These are phyloP conservation scores for Sesbania bispinosa DNA, from an alignment of 306 rosid species.

Conservation along the genomic window DNA sequence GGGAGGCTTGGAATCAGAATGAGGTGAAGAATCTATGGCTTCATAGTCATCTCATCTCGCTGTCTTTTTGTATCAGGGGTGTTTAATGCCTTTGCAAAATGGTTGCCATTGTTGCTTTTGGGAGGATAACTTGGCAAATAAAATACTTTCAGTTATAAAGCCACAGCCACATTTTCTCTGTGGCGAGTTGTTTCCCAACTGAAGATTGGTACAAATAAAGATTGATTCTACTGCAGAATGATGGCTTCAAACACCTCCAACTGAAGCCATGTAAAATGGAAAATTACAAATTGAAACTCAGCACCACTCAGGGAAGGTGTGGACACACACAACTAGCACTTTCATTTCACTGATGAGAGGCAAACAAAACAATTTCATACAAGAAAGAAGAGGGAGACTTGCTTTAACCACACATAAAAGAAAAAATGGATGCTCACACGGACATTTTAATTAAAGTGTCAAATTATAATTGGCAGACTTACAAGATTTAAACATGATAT, in stretches of 20 bases:
- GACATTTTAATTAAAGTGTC: too few species aligned
- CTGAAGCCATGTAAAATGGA: background rate
- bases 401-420: too few species aligned
- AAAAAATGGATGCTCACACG: too few species aligned
- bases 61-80: conserved; percentile 31
- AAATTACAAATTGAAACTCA: background rate
- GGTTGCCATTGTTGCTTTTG: background rate
- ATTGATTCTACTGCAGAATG: background rate
- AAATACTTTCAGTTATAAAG: too few species aligned
- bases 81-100: conserved; percentile 32
- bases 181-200: conserved; percentile 48
- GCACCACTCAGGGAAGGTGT: too few species aligned
- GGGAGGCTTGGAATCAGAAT: conserved; percentile 15
- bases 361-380: too few species aligned
- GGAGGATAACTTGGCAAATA: too few species aligned
- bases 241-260: background rate
- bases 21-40: background rate
- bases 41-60: conserved; percentile 27
- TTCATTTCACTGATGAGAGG: too few species aligned
- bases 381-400: too few species aligned
- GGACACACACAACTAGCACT: too few species aligned
- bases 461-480: too few species aligned
- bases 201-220: background rate
- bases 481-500: too few species aligned
- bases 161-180: conserved; percentile 63